phyloP scores from a whole-genome alignment of 768 basidiomycete genomes.

The Hirschioporus abietinus region DNA sequence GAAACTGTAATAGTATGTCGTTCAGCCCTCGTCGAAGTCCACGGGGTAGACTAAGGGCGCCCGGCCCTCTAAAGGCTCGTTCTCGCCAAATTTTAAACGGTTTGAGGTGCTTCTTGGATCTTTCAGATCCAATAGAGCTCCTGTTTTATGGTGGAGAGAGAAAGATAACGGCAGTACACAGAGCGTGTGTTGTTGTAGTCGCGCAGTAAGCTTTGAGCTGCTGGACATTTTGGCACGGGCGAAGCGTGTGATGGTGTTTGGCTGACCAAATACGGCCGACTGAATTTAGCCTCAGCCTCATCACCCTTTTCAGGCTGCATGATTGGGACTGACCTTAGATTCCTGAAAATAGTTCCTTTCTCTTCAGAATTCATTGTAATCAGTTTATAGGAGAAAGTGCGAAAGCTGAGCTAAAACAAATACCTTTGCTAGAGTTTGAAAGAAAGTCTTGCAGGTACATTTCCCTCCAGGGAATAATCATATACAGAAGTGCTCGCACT shows the following conservation, averaged over 20 bases:
- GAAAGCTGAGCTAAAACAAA: too few relatives aligned
- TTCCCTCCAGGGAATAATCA: too few relatives aligned
- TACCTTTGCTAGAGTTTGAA: too few relatives aligned
- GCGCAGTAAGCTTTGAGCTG: neutral
- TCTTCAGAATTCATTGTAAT: too few relatives aligned
- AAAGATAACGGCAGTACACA: neutral
- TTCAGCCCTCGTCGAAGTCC: neutral
- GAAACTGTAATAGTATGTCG: neutral
- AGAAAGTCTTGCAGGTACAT: too few relatives aligned
- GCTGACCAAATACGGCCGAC: neutral
- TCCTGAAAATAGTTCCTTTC: too few relatives aligned
- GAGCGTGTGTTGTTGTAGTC: neutral
- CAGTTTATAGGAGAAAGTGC: too few relatives aligned
- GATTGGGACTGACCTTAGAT: neutral
- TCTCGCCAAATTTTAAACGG: conserved; percentile 63
- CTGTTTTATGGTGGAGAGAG: neutral
- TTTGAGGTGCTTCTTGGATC: conserved; percentile 58
- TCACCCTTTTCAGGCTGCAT: neutral
- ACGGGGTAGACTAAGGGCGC: neutral
- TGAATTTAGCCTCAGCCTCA: neutral
- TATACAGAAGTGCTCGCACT: too few relatives aligned
- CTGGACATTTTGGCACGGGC: neutral
- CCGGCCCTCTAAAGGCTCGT: conserved; percentile 28
- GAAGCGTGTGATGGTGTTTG: conserved; percentile 1
- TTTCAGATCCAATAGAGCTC: neutral